Conservation (phyloP, 116 monocot genomes). For the Zostera marina region DNA sequence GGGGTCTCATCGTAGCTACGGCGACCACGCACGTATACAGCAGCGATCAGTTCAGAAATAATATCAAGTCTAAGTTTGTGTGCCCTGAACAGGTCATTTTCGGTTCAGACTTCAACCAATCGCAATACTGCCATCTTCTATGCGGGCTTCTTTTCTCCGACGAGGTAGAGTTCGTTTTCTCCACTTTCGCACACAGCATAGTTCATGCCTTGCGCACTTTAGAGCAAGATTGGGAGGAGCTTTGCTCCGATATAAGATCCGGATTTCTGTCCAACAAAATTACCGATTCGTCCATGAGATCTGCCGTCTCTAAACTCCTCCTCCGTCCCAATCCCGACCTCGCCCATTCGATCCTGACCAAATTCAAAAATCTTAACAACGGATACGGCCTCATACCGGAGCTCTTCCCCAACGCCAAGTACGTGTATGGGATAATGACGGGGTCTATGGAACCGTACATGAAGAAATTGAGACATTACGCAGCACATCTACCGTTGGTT, state of each 20-base stretch:
- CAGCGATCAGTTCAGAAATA: constrained; percentile 16
- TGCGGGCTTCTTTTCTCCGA: constrained; percentile 53
- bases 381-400: constrained; percentile 59
- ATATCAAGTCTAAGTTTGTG: constrained; percentile 29
- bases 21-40: constrained; percentile 49
- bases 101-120: constrained; percentile 43
- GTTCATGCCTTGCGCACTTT: constrained; percentile 52
- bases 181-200: constrained; percentile 61
- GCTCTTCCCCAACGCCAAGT: constrained; percentile 74
- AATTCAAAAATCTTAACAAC: constrained; percentile 32
- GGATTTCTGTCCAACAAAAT: constrained; percentile 55
- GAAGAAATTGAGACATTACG: constrained; percentile 65
- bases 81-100: constrained; percentile 75
- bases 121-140: constrained; percentile 68
- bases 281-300: constrained; percentile 42
- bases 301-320: constrained; percentile 33
- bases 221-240: constrained; percentile 46
- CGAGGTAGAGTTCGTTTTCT: constrained; percentile 48
- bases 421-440: constrained; percentile 72
- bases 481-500: constrained; percentile 45
- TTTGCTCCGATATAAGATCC: constrained; percentile 43
- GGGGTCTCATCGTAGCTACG: constrained; percentile 44
- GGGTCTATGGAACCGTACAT: constrained; percentile 76
- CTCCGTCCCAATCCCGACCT: constrained; percentile 40
- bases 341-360: constrained; percentile 35